Evolutionary conservation across 805 yeast species (phyloP).

Genomic region (Phaffomyces opuntiae): DNA sequence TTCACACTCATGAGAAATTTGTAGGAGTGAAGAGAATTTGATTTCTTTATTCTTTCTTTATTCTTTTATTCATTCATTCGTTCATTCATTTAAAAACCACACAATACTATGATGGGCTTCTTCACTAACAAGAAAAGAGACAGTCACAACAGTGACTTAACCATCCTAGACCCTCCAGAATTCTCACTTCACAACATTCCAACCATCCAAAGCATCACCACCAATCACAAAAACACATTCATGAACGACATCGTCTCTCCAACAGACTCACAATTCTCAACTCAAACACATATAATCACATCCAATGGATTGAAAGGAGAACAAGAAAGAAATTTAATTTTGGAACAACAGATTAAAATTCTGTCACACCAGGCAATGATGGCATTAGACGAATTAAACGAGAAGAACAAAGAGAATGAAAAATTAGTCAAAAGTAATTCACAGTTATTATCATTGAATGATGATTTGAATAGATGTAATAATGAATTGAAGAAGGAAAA

Average conservation of each 20-base stretch:
- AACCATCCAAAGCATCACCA: no score
- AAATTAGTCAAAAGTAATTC: slow-evolving; percentile 11
- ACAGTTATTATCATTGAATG: neutral
- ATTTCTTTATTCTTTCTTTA: neutral
- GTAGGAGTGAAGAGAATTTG: neutral
- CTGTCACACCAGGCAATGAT: slow-evolving; percentile 21
- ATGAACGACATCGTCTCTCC: slow-evolving; percentile 2
- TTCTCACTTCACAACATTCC: neutral
- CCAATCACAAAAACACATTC: no score
- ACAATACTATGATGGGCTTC: slow-evolving; percentile 1
- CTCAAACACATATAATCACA: slow-evolving; percentile 4
- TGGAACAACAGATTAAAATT: slow-evolving; percentile 22
- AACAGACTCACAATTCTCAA: slow-evolving; percentile 9
- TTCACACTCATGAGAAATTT: no score
- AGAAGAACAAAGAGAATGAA: slow-evolving; percentile 16
- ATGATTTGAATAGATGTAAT: no score
- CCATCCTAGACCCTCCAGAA: slow-evolving; percentile 17
- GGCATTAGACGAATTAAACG: slow-evolving; percentile 21
- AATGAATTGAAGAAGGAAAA: no score
- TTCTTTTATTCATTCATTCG: neutral
- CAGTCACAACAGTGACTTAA: slow-evolving; percentile 11
- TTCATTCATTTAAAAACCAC: neutral
- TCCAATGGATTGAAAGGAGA: slow-evolving; percentile 21
- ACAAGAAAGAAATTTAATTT: slow-evolving; percentile 19
- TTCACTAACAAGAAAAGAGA: slow-evolving; percentile 4